phyloP scores from a whole-genome alignment of 805 yeast genomes.

The Schwanniomyces yamadae region DNA sequence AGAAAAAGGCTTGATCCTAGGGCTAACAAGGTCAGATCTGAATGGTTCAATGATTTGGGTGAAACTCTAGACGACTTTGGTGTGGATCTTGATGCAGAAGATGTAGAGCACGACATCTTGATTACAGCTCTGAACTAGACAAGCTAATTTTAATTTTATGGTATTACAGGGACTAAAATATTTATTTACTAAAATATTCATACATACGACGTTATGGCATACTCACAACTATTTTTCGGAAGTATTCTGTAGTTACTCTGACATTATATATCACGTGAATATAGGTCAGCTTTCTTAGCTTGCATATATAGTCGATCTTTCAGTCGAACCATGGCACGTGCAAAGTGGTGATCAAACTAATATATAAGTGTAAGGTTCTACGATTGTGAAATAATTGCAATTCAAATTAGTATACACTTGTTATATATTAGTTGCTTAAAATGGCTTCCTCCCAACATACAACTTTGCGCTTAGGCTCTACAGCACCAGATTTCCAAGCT shows the following conservation, averaged over 20 bases:
- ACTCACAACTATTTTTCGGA: too few species aligned
- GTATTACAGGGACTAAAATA: neutral
- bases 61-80: constrained; percentile 84
- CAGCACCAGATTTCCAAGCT: constrained; percentile 86
- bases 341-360: constrained; percentile 16
- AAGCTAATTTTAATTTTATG: neutral
- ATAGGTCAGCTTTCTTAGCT: neutral
- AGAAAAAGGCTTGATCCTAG: constrained; percentile 38
- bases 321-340: constrained; percentile 18
- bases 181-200: too few species aligned
- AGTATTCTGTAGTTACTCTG: too few species aligned
- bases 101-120: constrained; percentile 18
- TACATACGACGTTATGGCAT: too few species aligned
- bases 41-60: constrained; percentile 81
- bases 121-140: neutral
- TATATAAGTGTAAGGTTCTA: too few species aligned
- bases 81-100: constrained; percentile 72
- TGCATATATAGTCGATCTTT: too few species aligned
- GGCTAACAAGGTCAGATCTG: constrained; percentile 34
- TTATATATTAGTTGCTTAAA: neutral
- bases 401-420: neutral
- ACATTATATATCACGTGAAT: neutral
- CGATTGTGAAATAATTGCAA: too few species aligned
- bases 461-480: constrained; percentile 68
- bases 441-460: constrained; percentile 8